Conservation (phyloP, 768 basidiomycete genomes). For the Kwoniella newhampshirensis region DNA sequence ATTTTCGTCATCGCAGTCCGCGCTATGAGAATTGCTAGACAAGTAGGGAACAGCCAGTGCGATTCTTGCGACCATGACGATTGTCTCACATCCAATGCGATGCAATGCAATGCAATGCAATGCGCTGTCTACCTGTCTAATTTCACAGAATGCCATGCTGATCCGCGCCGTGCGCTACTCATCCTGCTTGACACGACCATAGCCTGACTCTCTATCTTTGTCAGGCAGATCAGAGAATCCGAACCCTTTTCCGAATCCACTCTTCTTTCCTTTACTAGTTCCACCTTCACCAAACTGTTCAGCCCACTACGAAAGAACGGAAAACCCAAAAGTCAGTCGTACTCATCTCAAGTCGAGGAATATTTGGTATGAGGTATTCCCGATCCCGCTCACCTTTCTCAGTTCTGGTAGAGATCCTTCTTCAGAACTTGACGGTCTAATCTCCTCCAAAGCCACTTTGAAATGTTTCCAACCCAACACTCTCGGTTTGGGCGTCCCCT, state of each 20-base stretch:
- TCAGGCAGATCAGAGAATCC: slow-evolving; percentile 62
- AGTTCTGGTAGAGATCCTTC: slow-evolving; percentile 47
- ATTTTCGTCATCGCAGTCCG: too few relatives aligned
- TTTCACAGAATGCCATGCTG: too few relatives aligned
- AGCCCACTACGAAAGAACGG: slow-evolving; percentile 69
- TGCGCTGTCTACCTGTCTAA: too few relatives aligned
- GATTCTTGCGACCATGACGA: too few relatives aligned
- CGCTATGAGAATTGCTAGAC: too few relatives aligned
- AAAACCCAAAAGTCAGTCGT: slow-evolving; percentile 1
- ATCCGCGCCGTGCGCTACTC: slow-evolving; percentile 5
- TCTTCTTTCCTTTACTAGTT: slow-evolving; percentile 63
- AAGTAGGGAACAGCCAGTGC: too few relatives aligned
- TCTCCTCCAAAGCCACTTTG: slow-evolving; percentile 78
- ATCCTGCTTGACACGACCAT: slow-evolving; percentile 40
- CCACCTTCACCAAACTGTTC: slow-evolving; percentile 91
- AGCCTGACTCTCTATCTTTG: slow-evolving; percentile 27
- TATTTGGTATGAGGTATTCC: too few relatives aligned
- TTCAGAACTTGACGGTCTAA: slow-evolving; percentile 85
- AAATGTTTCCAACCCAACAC: slow-evolving; percentile 62
- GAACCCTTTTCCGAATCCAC: slow-evolving; percentile 85
- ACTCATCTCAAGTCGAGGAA: too few relatives aligned
- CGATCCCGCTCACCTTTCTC: slow-evolving; percentile 60
- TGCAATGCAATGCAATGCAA: too few relatives aligned
- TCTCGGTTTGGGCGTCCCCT: slow-evolving; percentile 2
- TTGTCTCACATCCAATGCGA: too few relatives aligned